Conservation (phyloP, 2,329 filamentous ascomycete genomes). For the Fusarium tupiense region DNA sequence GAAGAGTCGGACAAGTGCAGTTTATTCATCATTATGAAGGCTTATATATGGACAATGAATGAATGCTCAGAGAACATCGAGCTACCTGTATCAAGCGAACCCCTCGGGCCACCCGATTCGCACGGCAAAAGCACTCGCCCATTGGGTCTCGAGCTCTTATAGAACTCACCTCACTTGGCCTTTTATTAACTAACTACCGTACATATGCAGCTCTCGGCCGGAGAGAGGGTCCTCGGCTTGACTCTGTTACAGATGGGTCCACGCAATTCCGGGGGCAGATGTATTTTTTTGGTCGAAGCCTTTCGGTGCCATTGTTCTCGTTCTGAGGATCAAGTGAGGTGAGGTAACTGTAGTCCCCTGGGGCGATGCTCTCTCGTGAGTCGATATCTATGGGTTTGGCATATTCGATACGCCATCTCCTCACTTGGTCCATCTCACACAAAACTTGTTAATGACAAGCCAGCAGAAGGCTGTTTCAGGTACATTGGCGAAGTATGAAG, state of each 20-base stretch:
- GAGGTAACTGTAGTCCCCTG: background rate
- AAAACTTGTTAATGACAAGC: background rate
- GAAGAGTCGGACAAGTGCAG: background rate
- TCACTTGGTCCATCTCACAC: background rate
- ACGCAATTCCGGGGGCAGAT: constrained; percentile 14
- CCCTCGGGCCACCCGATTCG: constrained; percentile 15
- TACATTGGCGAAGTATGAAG: background rate
- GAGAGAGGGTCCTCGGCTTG: constrained; percentile 29
- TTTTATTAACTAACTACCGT: constrained; percentile 18
- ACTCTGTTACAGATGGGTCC: constrained; percentile 20
- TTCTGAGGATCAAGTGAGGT: background rate
- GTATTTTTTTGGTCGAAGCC: constrained; percentile 2
- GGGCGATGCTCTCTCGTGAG: constrained; percentile 15
- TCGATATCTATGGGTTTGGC: constrained; percentile 12
- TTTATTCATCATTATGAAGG: background rate
- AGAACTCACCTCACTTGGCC: constrained; percentile 13
- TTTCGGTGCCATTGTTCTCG: background rate
- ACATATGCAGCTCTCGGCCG: constrained; percentile 27
- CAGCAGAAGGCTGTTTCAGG: background rate
- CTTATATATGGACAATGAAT: constrained; percentile 1
- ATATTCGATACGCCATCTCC: constrained; percentile 26
- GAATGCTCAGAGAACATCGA: background rate
- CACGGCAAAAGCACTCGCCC: constrained; percentile 25
- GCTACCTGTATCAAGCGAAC: background rate
- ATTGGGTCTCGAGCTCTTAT: background rate